Evolutionary conservation across 139 green algal genomes (phyloP), one percentile per base, ranked within the genome.

Genomic region (Picocystis salinarum): DNA sequence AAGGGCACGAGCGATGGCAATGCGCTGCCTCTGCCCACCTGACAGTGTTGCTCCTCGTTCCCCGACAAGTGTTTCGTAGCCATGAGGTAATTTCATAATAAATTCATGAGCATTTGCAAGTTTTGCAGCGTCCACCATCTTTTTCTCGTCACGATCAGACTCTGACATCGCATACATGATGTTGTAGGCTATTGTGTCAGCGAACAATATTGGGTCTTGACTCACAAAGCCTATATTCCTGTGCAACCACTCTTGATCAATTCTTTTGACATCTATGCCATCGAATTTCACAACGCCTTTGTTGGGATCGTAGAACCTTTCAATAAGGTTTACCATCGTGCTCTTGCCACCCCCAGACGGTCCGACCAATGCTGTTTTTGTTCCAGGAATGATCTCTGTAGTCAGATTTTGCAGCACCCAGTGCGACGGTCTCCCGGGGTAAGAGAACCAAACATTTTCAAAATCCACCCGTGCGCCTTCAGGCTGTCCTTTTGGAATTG

Each of bases 321-420:
- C 58, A 13, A 95, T 34, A 20, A 95, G 76, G 50, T 86, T 89
- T 7, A 92, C 70, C 28, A 93, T 78, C 46, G 58, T 79, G 28
- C 57, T 73, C 65, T 94, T 94, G 52, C 83, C 83, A 6, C 71
- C 66, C 9, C 83, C 83, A 19, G 48, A 75, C 48, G 68, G 60
- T 0, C 83, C 83, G 52, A 94, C 83, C 30, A 94, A 64, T 4
- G 82, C 83, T 10, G 26, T 10, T 20, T 44, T 44, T 20, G 24
- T 7, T 7, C 36, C 36, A 19, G 36, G 20, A 19, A 10, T 7
- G 36, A 44, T 44, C n/a, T n/a, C n/a, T n/a, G n/a, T n/a, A n/a
- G n/a, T n/a, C n/a, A n/a, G n/a, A n/a, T n/a, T n/a, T n/a, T n/a
- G n/a, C n/a, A n/a, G n/a, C n/a, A n/a, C n/a, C n/a, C n/a, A n/a